Conservation (phyloP, 306 rosid genomes). For the Cicer judaicum region DNA sequence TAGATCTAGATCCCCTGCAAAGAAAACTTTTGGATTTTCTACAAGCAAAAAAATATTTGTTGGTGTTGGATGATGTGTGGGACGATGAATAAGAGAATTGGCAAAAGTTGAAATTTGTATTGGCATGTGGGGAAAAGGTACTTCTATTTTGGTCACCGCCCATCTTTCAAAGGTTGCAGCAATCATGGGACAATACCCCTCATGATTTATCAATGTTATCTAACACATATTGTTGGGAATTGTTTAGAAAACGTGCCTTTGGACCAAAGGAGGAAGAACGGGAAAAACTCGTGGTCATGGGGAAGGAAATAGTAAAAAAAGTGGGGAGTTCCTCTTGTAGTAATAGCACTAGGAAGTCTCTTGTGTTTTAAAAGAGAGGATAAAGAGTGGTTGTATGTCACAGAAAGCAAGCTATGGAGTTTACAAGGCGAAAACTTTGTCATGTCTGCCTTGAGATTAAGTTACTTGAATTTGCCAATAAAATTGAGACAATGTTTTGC, state of each 20-base stretch:
- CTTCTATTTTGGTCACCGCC: neutral
- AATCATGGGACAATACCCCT: neutral
- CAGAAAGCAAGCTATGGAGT: slow-evolving; percentile 23
- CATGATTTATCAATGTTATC: slow-evolving; percentile 14
- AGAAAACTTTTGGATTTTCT: neutral
- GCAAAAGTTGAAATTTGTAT: neutral
- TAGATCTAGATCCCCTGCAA: neutral
- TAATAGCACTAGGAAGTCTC: slow-evolving; percentile 14
- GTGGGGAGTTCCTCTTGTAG: slow-evolving; percentile 21
- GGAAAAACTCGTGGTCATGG: neutral
- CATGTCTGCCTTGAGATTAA: slow-evolving; percentile 20
- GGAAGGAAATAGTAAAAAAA: slow-evolving; percentile 19
- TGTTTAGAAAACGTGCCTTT: slow-evolving; percentile 24
- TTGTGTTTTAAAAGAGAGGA: slow-evolving; percentile 3
- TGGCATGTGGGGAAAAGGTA: slow-evolving; percentile 5
- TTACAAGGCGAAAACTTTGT: slow-evolving; percentile 20
- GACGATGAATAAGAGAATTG: neutral
- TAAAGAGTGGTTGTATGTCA: slow-evolving; percentile 18
- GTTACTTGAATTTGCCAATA: slow-evolving; percentile 12
- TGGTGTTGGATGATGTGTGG: neutral
- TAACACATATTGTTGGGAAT: slow-evolving; percentile 8
- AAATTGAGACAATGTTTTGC: slow-evolving; percentile 32
- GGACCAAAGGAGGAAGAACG: slow-evolving; percentile 17
- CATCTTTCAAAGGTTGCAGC: neutral
- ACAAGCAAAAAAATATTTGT: neutral